Percentiles rank a stretch among this genome's conserved stretches.
Conservation (phyloP, 2,329 filamentous ascomycete species). For the Thelonectria blattea region DNA sequence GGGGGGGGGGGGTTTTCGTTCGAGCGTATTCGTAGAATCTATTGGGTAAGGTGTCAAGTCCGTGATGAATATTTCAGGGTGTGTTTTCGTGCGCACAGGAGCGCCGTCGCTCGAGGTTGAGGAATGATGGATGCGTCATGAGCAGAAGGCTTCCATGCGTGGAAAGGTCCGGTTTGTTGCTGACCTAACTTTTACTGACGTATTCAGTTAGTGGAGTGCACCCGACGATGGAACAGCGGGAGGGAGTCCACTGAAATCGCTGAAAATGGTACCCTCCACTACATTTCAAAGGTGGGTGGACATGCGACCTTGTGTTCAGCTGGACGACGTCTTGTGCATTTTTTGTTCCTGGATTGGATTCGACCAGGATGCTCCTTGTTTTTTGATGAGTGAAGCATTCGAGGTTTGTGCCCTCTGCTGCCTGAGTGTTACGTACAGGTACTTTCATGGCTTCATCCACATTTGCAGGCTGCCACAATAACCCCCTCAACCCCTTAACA, state of each 20-base stretch:
- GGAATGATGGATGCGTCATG: slow-evolving; percentile 30
- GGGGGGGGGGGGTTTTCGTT: slow-evolving; percentile 5
- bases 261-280: not conserved
- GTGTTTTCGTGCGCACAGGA: not conserved
- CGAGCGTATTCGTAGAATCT: not conserved
- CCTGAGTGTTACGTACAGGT: too few species aligned
- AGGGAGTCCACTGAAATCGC: not conserved
- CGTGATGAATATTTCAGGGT: not conserved
- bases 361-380: slow-evolving; percentile 1
- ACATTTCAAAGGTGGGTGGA: slow-evolving; percentile 2
- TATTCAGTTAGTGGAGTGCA: slow-evolving; percentile 12
- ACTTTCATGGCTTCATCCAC: too few species aligned
- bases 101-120: not conserved
- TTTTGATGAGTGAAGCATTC: not conserved
- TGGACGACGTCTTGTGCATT: slow-evolving; percentile 13
- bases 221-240: slow-evolving; percentile 5
- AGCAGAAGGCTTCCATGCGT: slow-evolving; percentile 1
- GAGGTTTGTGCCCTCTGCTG: too few species aligned
- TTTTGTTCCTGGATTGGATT: slow-evolving; percentile 11
- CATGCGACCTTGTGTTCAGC: slow-evolving; percentile 20
- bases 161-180: not conserved
- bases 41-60: not conserved
- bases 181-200: slow-evolving; percentile 10
- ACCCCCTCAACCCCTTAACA: too few species aligned
- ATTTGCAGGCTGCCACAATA: not conserved